These are phyloP conservation scores for Starmerella kuoi DNA, from an alignment of 805 yeast species.

Conservation along the genomic window DNA sequence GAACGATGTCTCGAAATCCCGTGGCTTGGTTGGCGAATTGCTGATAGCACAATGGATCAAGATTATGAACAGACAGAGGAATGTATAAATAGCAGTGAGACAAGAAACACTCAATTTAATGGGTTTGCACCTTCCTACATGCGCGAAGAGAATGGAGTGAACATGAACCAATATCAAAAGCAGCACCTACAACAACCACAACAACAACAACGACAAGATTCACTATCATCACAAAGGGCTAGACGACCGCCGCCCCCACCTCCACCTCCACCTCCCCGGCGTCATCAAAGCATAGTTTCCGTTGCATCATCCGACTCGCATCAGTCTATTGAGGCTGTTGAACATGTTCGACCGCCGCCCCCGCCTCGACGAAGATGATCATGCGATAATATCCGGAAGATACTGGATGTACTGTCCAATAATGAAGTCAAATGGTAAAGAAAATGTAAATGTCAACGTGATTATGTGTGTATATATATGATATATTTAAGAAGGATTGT, in stretches of 20 bases:
- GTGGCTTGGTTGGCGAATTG: conserved; percentile 14
- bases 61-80: neutral
- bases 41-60: neutral
- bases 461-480: too few species aligned
- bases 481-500: too few species aligned
- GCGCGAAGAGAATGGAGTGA: neutral
- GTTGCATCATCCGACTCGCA: conserved; percentile 6
- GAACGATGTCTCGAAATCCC: conserved; percentile 16
- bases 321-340: conserved; percentile 7
- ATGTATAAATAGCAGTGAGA: neutral
- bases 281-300: conserved; percentile 9
- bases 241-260: conserved; percentile 9
- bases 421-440: too few species aligned
- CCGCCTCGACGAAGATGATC: conserved; percentile 9
- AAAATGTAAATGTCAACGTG: too few species aligned
- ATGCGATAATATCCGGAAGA: too few species aligned
- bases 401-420: too few species aligned
- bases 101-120: too few species aligned
- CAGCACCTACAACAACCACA: too few species aligned
- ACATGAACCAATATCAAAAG: too few species aligned
- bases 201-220: neutral
- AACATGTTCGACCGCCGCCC: conserved; percentile 14
- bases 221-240: neutral
- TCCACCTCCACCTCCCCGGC: conserved; percentile 8
- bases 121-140: too few species aligned